Base-by-base conservation (phyloP, 805 yeast genomes). In the Candida fluviatilis region DNA sequence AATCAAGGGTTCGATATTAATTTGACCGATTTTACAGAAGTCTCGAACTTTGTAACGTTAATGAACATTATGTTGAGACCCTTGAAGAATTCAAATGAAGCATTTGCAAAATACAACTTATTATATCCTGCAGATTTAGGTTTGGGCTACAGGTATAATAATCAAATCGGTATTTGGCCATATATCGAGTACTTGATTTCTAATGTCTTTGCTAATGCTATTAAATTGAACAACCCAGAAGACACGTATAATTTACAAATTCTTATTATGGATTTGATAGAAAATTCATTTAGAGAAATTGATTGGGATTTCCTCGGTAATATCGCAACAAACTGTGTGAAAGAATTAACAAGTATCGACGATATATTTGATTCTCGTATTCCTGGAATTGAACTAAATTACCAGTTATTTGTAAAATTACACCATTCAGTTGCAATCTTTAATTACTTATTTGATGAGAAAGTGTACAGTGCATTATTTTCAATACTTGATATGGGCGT, bases 181-280 rank as follows among this genome's bases (percentile, higher is more conserved):
- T 91, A 90, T 50, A 56, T 85, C 38, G 91, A 87, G 37, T 88
- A 77, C 49, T 55, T 89, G 11, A 52, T 84, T n/a, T 62, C 72
- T 10, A 84, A 83, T 31, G 76, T 89, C 0, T 77, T 89, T 46
- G 74, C 72, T 5, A 73, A 76, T 18, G 64, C 85, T 2, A 37
- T 62, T 2, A 58, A 67, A 6, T 55, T 76, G 4, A 54, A 54
- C 19, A 23, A 62, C 40, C 2, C 51, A 41, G 43, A 39, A 0
- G 73, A 72, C 12, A 66, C 60, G 35, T 41, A 58, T 7, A 55
- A 68, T 1, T 48, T 90, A 8, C 90, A 85, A 50, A 44, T 58
- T 2, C 66, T 74, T 1, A 67, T 86, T 18, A 52, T 88, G 29
- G 57, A 67, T 2, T 66, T 82, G 11, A 65, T 83, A 18, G 58